Evolutionary conservation across 2,329 filamentous ascomycete genomes (phyloP), one percentile per base, ranked within the genome.

Genomic region (Pyricularia pennisetigena): DNA sequence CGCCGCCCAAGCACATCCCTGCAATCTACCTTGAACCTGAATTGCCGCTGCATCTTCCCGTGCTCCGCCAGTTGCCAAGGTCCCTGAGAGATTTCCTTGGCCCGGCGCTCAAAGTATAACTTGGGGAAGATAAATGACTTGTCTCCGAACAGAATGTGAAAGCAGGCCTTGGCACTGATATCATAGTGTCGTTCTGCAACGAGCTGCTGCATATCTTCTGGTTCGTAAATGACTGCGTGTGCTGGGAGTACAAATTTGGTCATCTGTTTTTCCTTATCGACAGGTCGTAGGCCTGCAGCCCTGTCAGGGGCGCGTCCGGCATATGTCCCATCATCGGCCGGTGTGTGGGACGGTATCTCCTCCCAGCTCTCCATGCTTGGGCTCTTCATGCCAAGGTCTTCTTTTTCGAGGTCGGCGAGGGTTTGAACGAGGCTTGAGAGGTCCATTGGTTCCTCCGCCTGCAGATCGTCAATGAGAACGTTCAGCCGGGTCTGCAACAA

Each of bases 121-220:
- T 94, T 88, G 73, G 95, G 93, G 79, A 97, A 99, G 57, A 98
- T 89, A 41, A 94, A 92, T 76, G 92, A 97, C 79, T 94, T 97
- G 78, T 99, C 95, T 54, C 95, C 95, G 78, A 98, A 99, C 67
- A 99, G 85, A 20, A 98, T 92, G 75, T 98, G 94, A 77, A 98
- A 99, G 69, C 97, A 88, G 0, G 92, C 93, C 78, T 99, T 98
- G 64, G 95, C 90, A 71, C 92, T 96, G 70, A 98, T 89, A 72
- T 96, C 91, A 76, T 97, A 97, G 71, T 93, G 86, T 70, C 91
- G 88, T 76, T 97, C 92, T 0, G 91, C 87, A 8, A 90, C 89
- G 72, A 90, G 85, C 71, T 86, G 84, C 67, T 89, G 87, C 86
- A 97, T 94, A 67, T 90, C 92, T 70, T 90, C 86, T 1, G 95